A percentile compares a stretch with the other conserved stretches of the same genome.
phyloP scores from a whole-genome alignment of 1,284 basidiomycete genomes.

The Malassezia nana region DNA sequence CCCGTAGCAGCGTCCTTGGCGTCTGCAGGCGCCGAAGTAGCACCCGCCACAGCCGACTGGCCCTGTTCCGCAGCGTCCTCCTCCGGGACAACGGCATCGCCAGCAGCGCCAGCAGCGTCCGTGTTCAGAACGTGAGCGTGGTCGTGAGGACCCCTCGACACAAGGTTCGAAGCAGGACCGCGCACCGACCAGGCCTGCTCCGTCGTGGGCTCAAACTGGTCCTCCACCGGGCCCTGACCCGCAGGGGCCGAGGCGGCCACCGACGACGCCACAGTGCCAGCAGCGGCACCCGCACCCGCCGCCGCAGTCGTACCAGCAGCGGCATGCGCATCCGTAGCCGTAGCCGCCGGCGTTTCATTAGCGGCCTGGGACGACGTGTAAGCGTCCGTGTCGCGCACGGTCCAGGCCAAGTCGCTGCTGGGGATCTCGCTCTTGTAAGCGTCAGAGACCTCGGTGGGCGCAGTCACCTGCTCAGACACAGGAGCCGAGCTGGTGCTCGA shows the following conservation, averaged over 20 bases:
- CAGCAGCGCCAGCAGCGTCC: background rate
- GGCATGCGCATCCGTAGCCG: background rate
- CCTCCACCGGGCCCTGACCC: background rate
- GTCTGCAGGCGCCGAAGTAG: background rate
- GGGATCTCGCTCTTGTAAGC: background rate
- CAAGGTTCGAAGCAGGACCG: slow-evolving; percentile 26
- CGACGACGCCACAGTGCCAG: background rate
- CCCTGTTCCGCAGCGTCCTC: background rate
- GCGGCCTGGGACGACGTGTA: background rate
- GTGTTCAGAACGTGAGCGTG: background rate
- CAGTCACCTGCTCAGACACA: background rate
- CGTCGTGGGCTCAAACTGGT: background rate
- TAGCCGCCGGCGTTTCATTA: background rate
- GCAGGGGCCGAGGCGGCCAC: background rate
- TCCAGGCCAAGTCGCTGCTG: background rate
- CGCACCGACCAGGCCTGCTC: slow-evolving; percentile 29
- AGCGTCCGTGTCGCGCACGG: background rate
- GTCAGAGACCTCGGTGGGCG: too few relatives aligned
- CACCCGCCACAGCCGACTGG: background rate
- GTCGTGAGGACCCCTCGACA: background rate
- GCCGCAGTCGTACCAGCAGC: background rate
- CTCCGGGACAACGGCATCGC: background rate
- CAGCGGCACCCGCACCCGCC: background rate
- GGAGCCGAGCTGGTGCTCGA: background rate
- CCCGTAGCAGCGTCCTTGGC: background rate